Evolutionary conservation across 352 stramenopile genomes (phyloP), one percentile per base, ranked within the genome.

Genomic region (Phytophthora megakarya): DNA sequence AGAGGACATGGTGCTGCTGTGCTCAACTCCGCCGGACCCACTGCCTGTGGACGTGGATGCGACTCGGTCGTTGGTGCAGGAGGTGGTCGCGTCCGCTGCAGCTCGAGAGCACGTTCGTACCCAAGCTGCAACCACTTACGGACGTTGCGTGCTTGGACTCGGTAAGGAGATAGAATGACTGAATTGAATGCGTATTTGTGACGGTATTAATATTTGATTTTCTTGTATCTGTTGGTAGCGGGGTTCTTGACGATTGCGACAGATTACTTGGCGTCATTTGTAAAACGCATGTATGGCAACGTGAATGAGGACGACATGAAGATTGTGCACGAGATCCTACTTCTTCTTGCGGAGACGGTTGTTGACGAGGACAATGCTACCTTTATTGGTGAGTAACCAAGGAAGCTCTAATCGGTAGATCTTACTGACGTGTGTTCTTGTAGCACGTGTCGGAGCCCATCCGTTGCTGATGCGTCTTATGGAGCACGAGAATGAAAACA

Each of bases 351-450:
- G 7, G 68, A 80, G 32, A 78, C 73, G 11, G 61, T 90, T n/a
- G 61, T 76, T 12, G 84, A 95, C 66, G 84, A 93, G 70, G 84
- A 95, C 73, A 93, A 95, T 62, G 79, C 84, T 28, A 90, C 80
- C 7, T 92, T 88, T 44, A 73, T 84, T 22, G 84, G 84, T 92
- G 42, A 57, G 78, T n/a, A n/a, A n/a, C n/a, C n/a, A n/a, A n/a
- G n/a, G n/a, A n/a, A n/a, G n/a, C n/a, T n/a, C n/a, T n/a, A 25
- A 26, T 28, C 30, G 23, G 15, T 25, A 25, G 19, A 4, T 28
- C 16, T 50, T 58, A 22, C 25, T 37, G 11, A 50, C 23, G 23
- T 7, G 40, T 48, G 46, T 18, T 37, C 3, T 59, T 64, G 22
- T 38, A 89, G 86, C 86, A 7, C 78, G 72, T 21, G 80, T 90